phyloP scores from a whole-genome alignment of 2,329 filamentous ascomycete species.

The Teratosphaeria viscida region DNA sequence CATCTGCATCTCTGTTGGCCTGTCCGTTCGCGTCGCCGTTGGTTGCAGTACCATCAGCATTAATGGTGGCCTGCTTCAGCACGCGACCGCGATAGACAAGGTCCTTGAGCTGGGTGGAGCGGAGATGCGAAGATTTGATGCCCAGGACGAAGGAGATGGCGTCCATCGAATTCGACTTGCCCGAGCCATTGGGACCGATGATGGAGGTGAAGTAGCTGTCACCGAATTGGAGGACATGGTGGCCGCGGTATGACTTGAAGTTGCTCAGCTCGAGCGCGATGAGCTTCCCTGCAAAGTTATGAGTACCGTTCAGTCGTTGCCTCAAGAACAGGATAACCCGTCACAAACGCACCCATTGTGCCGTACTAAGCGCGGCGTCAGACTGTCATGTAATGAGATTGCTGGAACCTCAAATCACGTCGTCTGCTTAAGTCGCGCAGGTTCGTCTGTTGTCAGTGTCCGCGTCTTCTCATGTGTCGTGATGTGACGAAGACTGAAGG shows the following conservation, averaged over 20 bases:
- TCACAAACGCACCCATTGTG: no score
- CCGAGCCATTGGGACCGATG: conserved; percentile 98
- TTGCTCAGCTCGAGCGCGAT: conserved; percentile 92
- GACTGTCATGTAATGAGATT: no score
- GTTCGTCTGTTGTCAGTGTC: no score
- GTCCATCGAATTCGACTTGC: conserved; percentile 99
- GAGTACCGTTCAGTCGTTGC: background rate
- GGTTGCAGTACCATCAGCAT: conserved; percentile 73
- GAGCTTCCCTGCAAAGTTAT: conserved; percentile 77
- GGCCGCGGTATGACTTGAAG: conserved; percentile 99
- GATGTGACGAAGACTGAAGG: background rate
- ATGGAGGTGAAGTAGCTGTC: conserved; percentile 99
- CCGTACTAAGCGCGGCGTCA: no score
- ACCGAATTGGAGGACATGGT: conserved; percentile 86
- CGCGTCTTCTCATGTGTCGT: no score
- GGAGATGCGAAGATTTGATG: conserved; percentile 96
- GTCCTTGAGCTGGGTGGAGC: conserved; percentile 86
- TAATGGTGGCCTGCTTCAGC: conserved; percentile 82
- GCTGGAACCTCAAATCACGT: no score
- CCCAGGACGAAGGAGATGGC: conserved; percentile 98
- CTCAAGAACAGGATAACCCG: no score
- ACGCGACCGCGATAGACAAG: conserved; percentile 93
- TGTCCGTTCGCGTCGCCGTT: conserved; percentile 33
- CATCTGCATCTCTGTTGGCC: conserved; percentile 41
- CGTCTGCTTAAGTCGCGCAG: no score